phyloP scores from a whole-genome alignment of 129 eudicot species.

The Chrysanthemum seticuspe region DNA sequence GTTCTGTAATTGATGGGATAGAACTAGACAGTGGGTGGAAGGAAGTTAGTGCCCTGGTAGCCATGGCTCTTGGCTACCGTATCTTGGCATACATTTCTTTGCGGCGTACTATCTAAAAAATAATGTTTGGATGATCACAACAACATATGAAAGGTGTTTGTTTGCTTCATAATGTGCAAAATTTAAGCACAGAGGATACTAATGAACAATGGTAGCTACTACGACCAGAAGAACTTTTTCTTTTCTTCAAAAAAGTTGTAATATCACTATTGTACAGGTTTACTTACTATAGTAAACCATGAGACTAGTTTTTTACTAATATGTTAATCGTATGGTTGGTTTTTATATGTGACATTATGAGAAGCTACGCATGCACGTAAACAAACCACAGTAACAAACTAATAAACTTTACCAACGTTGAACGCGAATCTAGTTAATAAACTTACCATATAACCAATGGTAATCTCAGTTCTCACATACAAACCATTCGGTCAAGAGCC shows the following conservation, averaged over 20 bases:
- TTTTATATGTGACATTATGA: conserved; percentile 1
- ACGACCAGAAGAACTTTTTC: background rate
- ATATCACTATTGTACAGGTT: background rate
- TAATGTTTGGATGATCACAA: conserved; percentile 20
- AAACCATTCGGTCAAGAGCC: no score
- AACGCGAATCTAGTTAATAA: no score
- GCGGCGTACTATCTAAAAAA: conserved; percentile 42
- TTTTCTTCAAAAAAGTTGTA: background rate
- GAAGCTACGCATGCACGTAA: background rate
- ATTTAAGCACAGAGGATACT: conserved; percentile 14
- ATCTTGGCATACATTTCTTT: conserved; percentile 78
- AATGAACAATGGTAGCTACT: background rate
- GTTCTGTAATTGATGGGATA: conserved; percentile 49
- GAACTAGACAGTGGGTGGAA: conserved; percentile 58
- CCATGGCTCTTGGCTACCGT: conserved; percentile 91
- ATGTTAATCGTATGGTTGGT: background rate
- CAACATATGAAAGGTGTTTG: background rate
- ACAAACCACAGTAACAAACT: background rate
- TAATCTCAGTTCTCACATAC: no score
- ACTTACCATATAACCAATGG: no score
- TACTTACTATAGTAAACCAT: background rate
- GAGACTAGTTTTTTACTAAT: conserved; percentile 4
- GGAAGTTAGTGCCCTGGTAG: conserved; percentile 61
- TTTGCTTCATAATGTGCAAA: background rate
- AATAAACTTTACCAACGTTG: no score